Evolutionary conservation across 179 eudicot genomes (phyloP), one percentile per base, ranked within the genome.

Genomic region (Silene coronaria): DNA sequence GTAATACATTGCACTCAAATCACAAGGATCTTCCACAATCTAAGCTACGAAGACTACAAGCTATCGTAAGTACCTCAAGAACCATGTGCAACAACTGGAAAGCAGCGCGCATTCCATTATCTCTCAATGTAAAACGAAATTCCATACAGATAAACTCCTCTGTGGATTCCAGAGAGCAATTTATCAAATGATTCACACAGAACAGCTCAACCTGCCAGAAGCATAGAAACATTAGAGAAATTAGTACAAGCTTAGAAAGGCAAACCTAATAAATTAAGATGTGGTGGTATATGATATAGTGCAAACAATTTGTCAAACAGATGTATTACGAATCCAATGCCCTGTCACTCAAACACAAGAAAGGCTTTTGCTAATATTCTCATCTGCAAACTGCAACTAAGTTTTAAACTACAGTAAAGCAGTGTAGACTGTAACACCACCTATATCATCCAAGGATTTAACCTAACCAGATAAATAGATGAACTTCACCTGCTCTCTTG

Each of bases 101-200:
- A 77, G 98, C 99, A 59, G 99, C 99, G 75, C 92, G 98, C 99
- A 96, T 96, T 64, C 98, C 99, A 81, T 87, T 87, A 74, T 93
- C 99, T 86, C 99, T 88, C 80, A 93, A 78, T 55, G 99, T 96
- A 80, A 96, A 96, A 69, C 99, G 99, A 76, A 96, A 93, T 84
- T 96, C 99, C 99, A 96, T 93, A 82, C 97, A 91, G 61, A 96
- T 93, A 76, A 96, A 90, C 78, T 96, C 99, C 84, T 96, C 98
- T 0, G 98, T 96, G 60, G 99, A 93, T 87, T 93, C 98, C 63
- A 96, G 81, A 23, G 99, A 96, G 91, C 98, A 96, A 83, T 96
- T 96, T 81, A 96, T 90, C 53, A 96, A 86, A 86, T 96, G 96
- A 81, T 96, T 96, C 82, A 96, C 99, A 84, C 99, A 96, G 81